Percentiles rank a stretch among this genome's conserved stretches.
phyloP scores from a whole-genome alignment of 1,139 yeast species.

The Pichia sp. region DNA sequence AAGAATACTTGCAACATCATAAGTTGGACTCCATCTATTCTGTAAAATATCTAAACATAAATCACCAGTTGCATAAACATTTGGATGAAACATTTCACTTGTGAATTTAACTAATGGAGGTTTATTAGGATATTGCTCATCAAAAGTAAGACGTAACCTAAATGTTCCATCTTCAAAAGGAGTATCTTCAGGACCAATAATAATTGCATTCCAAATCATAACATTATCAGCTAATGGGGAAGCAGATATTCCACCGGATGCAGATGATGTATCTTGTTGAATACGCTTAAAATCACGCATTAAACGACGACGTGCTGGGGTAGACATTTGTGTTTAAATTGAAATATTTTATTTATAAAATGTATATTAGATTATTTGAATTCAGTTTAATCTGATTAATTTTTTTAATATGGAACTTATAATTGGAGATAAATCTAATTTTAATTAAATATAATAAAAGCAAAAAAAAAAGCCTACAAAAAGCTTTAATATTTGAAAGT shows the following conservation, averaged over 20 bases:
- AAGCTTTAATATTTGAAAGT: too few species aligned
- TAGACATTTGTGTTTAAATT: conserved; percentile 54
- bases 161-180: conserved; percentile 99
- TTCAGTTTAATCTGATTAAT: too few species aligned
- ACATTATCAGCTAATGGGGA: conserved; percentile 96
- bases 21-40: conserved; percentile 98
- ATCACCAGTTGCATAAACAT: conserved; percentile 93
- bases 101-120: conserved; percentile 91
- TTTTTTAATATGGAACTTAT: too few species aligned
- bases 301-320: conserved; percentile 95
- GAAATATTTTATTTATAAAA: not conserved
- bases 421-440: too few species aligned
- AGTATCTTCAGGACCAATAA: conserved; percentile 95
- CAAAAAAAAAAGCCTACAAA: too few species aligned
- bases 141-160: conserved; percentile 77
- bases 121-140: conserved; percentile 95
- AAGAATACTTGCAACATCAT: conserved; percentile 93
- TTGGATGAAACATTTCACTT: conserved; percentile 96
- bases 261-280: conserved; percentile 74
- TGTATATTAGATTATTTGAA: not conserved
- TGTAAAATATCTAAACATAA: conserved; percentile 92
- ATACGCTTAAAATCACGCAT: conserved; percentile 98
- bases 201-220: conserved; percentile 97
- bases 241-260: conserved; percentile 93
- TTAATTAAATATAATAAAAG: too few species aligned